phyloP scores from a whole-genome alignment of 306 rosid species.

The Astragalus membranaceus region DNA sequence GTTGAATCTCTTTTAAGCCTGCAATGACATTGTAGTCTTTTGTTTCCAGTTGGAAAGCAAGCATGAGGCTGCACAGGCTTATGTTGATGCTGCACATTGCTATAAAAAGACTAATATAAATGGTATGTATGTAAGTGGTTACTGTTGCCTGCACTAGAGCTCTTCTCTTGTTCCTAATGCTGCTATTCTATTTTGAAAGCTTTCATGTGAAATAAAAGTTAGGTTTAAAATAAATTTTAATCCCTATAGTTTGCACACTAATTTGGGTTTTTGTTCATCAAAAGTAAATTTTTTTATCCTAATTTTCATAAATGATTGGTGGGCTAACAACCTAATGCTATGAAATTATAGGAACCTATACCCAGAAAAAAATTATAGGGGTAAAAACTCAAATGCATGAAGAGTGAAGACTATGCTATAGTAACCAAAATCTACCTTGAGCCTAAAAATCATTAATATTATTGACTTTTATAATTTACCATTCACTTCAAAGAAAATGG shows the following conservation, averaged over 20 bases:
- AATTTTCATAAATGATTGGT: neutral
- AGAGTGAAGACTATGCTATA: neutral
- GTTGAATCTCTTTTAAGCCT: neutral
- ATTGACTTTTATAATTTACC: neutral
- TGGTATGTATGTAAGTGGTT: constrained; percentile 37
- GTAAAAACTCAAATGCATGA: neutral
- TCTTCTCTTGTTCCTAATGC: neutral
- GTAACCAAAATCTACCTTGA: neutral
- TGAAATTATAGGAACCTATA: neutral
- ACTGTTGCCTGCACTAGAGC: neutral
- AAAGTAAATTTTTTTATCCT: neutral
- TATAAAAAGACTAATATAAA: constrained; percentile 66
- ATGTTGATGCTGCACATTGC: constrained; percentile 90
- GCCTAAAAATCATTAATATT: neutral
- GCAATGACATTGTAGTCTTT: neutral
- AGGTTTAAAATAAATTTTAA: too few species aligned
- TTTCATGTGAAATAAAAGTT: too few species aligned
- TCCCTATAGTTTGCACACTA: neutral
- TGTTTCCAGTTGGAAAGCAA: constrained; percentile 75
- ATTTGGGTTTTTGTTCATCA: neutral
- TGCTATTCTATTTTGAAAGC: too few species aligned
- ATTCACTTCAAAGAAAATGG: neutral
- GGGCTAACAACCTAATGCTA: neutral
- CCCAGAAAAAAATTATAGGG: neutral
- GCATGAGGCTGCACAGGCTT: constrained; percentile 93